phyloP scores from a whole-genome alignment of 2,329 filamentous ascomycete species.

The Pyrenophora seminiperda region DNA sequence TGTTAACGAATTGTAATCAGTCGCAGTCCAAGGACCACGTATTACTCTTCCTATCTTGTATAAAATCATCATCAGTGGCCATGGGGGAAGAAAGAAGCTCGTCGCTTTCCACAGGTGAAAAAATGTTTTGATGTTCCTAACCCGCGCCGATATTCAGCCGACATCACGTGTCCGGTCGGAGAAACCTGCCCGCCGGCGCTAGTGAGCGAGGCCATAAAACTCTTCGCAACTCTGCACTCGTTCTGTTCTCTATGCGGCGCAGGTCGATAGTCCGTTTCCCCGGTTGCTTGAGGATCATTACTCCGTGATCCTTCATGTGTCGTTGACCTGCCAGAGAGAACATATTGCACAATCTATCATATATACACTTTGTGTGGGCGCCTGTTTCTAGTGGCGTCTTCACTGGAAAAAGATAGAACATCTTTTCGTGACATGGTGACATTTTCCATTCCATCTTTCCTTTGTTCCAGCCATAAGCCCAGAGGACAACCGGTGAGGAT shows the following conservation, averaged over 20 bases:
- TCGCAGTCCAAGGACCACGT: constrained; percentile 16
- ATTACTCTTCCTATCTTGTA: constrained; percentile 21
- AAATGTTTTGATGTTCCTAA: constrained; percentile 2
- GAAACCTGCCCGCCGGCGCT: constrained; percentile 7
- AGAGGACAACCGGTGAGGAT: neutral
- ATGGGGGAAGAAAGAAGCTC: constrained; percentile 18
- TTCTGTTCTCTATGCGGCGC: constrained; percentile 79
- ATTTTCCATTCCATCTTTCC: neutral
- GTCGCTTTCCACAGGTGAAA: neutral
- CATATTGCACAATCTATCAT: constrained; percentile 71
- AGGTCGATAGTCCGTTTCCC: constrained; percentile 69
- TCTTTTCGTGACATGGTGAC: constrained; percentile 11
- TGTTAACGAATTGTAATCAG: constrained; percentile 26
- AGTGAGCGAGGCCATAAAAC: constrained; percentile 27
- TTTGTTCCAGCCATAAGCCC: neutral
- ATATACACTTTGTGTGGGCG: constrained; percentile 50
- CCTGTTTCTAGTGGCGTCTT: constrained; percentile 42
- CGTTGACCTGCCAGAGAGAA: constrained; percentile 74
- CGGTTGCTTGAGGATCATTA: constrained; percentile 72
- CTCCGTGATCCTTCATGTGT: constrained; percentile 66
- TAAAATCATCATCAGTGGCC: constrained; percentile 46
- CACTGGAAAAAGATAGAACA: constrained; percentile 62
- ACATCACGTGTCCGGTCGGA: constrained; percentile 5
- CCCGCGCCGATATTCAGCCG: constrained; percentile 8
- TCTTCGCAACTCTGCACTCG: constrained; percentile 28